These are phyloP conservation scores for Nitzschia sp. DNA, from an alignment of 108 stramenopile genomes.

Conservation along the genomic window DNA sequence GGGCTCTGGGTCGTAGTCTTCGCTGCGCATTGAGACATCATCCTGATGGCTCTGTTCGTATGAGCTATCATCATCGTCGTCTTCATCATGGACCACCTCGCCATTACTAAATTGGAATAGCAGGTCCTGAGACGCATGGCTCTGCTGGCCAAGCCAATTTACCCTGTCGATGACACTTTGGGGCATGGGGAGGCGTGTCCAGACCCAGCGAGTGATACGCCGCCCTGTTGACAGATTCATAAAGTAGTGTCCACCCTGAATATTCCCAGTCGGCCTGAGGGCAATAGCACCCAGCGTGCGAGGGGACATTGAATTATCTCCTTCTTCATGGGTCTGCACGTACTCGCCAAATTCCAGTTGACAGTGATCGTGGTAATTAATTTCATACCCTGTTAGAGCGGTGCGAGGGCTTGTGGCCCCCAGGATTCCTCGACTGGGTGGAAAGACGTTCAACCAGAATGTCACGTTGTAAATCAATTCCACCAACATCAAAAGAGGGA, in stretches of 20 bases:
- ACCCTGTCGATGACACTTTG: slow-evolving; percentile 25
- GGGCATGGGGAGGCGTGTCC: slow-evolving; percentile 38
- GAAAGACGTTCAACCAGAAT: slow-evolving; percentile 40
- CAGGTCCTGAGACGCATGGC: background rate
- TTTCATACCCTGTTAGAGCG: slow-evolving; percentile 14
- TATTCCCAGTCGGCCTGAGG: slow-evolving; percentile 38
- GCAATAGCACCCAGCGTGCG: slow-evolving; percentile 38
- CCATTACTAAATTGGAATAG: background rate
- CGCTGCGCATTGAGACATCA: background rate
- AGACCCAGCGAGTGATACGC: slow-evolving; percentile 11
- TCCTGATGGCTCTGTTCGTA: background rate
- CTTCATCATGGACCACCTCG: background rate
- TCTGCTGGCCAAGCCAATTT: background rate
- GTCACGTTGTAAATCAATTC: slow-evolving; percentile 15
- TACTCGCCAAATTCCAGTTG: slow-evolving; percentile 40
- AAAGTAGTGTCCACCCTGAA: slow-evolving; percentile 46
- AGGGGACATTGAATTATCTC: slow-evolving; percentile 19
- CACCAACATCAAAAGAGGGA: no score
- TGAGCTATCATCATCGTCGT: slow-evolving; percentile 6
- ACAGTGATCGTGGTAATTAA: slow-evolving; percentile 12
- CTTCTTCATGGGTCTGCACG: slow-evolving; percentile 49
- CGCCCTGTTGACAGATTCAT: slow-evolving; percentile 25
- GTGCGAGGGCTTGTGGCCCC: slow-evolving; percentile 20
- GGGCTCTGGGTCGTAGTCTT: background rate
- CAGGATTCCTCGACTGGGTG: slow-evolving; percentile 14